These are phyloP conservation scores for Cardiospermum halicacabum DNA, from an alignment of 345 rosid species.

Conservation along the genomic window DNA sequence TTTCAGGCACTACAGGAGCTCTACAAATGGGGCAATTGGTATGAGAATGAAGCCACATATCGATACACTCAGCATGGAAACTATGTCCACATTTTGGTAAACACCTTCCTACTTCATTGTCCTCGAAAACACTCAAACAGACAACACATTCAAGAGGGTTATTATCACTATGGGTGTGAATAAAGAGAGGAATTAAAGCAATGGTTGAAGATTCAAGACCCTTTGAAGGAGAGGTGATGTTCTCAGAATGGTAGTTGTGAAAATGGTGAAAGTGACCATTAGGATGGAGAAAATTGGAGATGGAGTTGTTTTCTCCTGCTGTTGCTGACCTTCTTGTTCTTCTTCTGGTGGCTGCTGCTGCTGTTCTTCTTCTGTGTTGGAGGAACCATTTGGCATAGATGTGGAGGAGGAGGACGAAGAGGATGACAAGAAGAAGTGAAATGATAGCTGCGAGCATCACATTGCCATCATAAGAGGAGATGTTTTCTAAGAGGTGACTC, in stretches of 20 bases:
- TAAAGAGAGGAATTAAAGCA: constrained; percentile 63
- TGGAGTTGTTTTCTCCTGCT: background rate
- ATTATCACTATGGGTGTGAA: constrained; percentile 21
- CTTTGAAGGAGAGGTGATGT: constrained; percentile 18
- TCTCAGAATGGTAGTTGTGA: constrained; percentile 30
- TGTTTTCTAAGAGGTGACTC: constrained; percentile 28
- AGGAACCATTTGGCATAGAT: constrained; percentile 73
- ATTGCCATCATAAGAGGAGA: constrained; percentile 67
- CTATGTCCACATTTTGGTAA: constrained; percentile 60
- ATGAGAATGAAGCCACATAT: constrained; percentile 75
- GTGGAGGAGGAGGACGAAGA: constrained; percentile 76
- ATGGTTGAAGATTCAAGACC: constrained; percentile 62
- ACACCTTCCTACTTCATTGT: constrained; percentile 50
- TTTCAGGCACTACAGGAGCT: constrained; percentile 28
- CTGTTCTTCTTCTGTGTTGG: constrained; percentile 24
- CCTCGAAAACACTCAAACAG: constrained; percentile 64
- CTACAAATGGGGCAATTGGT: constrained; percentile 73
- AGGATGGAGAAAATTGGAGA: constrained; percentile 25
- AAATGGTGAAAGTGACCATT: constrained; percentile 20
- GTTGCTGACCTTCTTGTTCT: constrained; percentile 9
- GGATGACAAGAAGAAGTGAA: constrained; percentile 63
- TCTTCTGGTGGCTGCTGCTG: background rate
- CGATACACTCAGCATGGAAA: constrained; percentile 79
- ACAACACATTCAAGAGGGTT: constrained; percentile 56
- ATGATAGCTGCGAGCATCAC: constrained; percentile 68